Evolutionary conservation across 305 asterid species (phyloP).

Genomic region (Coffea humblotiana): DNA sequence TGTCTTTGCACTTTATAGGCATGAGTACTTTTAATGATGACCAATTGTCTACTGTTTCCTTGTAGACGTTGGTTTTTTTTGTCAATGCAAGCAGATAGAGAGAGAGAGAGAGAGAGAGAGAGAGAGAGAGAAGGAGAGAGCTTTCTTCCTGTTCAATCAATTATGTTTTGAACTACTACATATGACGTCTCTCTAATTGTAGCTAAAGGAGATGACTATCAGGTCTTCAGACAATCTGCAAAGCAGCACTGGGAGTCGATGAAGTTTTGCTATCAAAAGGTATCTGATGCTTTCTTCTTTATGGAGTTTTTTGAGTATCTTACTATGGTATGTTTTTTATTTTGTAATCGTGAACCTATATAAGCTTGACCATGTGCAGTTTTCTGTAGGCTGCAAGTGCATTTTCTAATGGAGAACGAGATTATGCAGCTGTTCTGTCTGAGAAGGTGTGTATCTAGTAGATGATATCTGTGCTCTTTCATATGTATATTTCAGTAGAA

Average conservation of each 20-base stretch:
- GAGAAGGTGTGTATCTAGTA: slow-evolving; percentile 57
- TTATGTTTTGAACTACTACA: slow-evolving; percentile 24
- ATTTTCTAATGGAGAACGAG: slow-evolving; percentile 65
- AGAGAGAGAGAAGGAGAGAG: not conserved
- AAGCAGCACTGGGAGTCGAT: slow-evolving; percentile 78
- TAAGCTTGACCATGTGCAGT: slow-evolving; percentile 30
- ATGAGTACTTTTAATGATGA: not conserved
- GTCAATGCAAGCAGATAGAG: not conserved
- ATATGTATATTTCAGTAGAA: not conserved
- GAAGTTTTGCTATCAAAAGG: slow-evolving; percentile 84
- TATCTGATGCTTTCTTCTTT: slow-evolving; percentile 21
- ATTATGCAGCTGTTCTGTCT: slow-evolving; percentile 75
- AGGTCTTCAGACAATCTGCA: slow-evolving; percentile 61
- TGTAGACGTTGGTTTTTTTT: not conserved
- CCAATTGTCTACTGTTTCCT: not conserved
- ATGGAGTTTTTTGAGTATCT: not conserved
- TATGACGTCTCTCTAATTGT: slow-evolving; percentile 34
- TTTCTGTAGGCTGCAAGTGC: slow-evolving; percentile 78
- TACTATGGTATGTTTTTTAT: slow-evolving; percentile 13
- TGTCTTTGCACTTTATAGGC: not conserved
- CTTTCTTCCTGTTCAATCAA: not conserved
- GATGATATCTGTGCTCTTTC: not conserved
- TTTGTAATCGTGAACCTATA: slow-evolving; percentile 8
- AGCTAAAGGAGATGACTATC: slow-evolving; percentile 83
- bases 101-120: not conserved